Base-by-base conservation (phyloP, 495 filamentous ascomycete species). In the Trichoderma reesei region DNA sequence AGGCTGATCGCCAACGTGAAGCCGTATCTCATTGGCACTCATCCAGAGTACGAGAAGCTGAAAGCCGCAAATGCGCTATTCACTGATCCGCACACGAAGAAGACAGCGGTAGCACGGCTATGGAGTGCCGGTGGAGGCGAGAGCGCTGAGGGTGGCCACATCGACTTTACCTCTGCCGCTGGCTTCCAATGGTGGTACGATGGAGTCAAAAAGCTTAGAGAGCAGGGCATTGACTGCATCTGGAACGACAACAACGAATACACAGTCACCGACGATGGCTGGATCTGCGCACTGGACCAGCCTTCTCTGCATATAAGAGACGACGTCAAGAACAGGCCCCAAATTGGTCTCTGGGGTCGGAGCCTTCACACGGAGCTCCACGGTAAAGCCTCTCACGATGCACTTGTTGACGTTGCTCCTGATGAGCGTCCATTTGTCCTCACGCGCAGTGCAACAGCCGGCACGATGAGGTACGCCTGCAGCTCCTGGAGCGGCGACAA, bases 201-300 rank as follows among this genome's bases (percentile, higher is more conserved):
- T 18, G 85, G 86, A 7, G 80, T 86, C 11, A 78, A 83, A 64
- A 80, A 75, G 51, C 77, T 90, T 46, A 83, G 83, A 62, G 75
- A 81, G 36, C 73, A 77, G 20, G 86, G 86, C 18, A 84, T 90
- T 64, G 86, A 89, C 65, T 84, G 79, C 38, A 88, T 88, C 73
- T 90, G 87, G 87, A 90, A 88, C 66, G 87, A 90, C 72, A 90
- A 90, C 73, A 88, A 88, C 69, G 87, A 90, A 73, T 89, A 87
- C 70, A 86, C 83, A 6, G 78, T 86, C 3, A 84, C 85, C 0
- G 76, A 80, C 68, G 87, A 90, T 63, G 78, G 82, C 62, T 89
- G 86, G 85, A 71, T 80, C 62, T 75, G 82, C 46, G 82, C 82
- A 0, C 76, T 88, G 6, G 77, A 82, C 26, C 70, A 72, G 13